phyloP scores from a whole-genome alignment of 768 basidiomycete genomes.

The Candolleomyces aberdarensis region DNA sequence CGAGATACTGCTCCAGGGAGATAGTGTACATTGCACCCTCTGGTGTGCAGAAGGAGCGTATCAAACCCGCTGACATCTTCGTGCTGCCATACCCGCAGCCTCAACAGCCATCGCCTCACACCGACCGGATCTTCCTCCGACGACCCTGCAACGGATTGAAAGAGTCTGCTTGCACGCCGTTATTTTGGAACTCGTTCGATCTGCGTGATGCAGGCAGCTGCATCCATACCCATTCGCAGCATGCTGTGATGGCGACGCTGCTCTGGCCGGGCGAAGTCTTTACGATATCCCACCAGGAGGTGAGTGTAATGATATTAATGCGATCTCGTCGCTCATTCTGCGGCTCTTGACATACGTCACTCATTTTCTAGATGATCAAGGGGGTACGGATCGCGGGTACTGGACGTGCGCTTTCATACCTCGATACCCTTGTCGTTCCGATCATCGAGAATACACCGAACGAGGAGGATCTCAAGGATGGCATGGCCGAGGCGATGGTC shows the following conservation, averaged over 20 bases:
- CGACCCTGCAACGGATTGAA: slow-evolving; percentile 69
- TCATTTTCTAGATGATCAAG: slow-evolving; percentile 75
- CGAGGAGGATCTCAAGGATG: slow-evolving; percentile 85
- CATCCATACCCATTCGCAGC: slow-evolving; percentile 89
- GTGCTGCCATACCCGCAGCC: slow-evolving; percentile 77
- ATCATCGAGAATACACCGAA: slow-evolving; percentile 92
- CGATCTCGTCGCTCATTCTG: not conserved
- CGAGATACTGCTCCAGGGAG: slow-evolving; percentile 38
- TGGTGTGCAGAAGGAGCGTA: slow-evolving; percentile 89
- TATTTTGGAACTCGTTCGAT: slow-evolving; percentile 92
- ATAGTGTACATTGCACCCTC: slow-evolving; percentile 86
- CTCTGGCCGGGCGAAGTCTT: slow-evolving; percentile 71
- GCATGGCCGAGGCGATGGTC: slow-evolving; percentile 84
- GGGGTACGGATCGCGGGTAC: slow-evolving; percentile 76
- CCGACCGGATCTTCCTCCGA: slow-evolving; percentile 75
- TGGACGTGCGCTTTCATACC: slow-evolving; percentile 74
- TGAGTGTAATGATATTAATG: slow-evolving; percentile 11
- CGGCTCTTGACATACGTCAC: too few species aligned
- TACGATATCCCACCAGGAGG: slow-evolving; percentile 78
- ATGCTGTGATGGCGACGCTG: slow-evolving; percentile 86
- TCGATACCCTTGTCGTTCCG: slow-evolving; percentile 81
- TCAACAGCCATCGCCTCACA: slow-evolving; percentile 43
- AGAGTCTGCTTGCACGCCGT: slow-evolving; percentile 84
- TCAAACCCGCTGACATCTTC: slow-evolving; percentile 80
- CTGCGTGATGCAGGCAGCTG: slow-evolving; percentile 77